Conservation (phyloP, 1,139 yeast genomes). For the Blastobotrys illinoisensis region DNA sequence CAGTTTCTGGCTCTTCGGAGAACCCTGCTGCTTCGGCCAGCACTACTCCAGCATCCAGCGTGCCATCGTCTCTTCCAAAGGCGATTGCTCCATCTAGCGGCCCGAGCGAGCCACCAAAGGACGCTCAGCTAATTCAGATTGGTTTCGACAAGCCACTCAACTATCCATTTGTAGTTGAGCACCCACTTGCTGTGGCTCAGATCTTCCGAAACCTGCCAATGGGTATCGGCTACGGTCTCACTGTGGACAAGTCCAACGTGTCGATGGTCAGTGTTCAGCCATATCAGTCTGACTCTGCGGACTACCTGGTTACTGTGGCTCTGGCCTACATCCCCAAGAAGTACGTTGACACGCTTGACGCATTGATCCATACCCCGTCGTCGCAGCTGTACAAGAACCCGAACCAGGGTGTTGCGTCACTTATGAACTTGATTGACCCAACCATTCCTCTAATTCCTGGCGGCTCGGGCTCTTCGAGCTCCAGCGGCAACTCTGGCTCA, state of each 20-base stretch:
- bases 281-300: slow-evolving; percentile 28
- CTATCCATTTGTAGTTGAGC: slow-evolving; percentile 37
- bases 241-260: slow-evolving; percentile 24
- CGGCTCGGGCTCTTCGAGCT: slow-evolving; percentile 10
- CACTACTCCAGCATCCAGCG: slow-evolving; percentile 18
- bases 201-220: slow-evolving; percentile 38
- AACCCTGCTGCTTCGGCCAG: slow-evolving; percentile 13
- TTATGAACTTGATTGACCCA: slow-evolving; percentile 38
- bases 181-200: slow-evolving; percentile 41
- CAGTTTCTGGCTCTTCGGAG: slow-evolving; percentile 8
- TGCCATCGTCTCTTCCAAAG: slow-evolving; percentile 33
- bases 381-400: slow-evolving; percentile 34
- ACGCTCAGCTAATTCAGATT: slow-evolving; percentile 33
- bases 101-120: slow-evolving; percentile 27
- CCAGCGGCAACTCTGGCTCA: slow-evolving; percentile 15
- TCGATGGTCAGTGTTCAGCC: slow-evolving; percentile 35
- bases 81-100: slow-evolving; percentile 36
- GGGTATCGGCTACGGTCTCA: slow-evolving; percentile 36
- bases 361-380: slow-evolving; percentile 28
- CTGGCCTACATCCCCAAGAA: slow-evolving; percentile 34
- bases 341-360: slow-evolving; percentile 25
- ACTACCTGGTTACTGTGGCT: slow-evolving; percentile 37
- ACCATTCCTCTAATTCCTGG: slow-evolving; percentile 32
- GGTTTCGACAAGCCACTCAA: slow-evolving; percentile 39
- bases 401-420: slow-evolving; percentile 29